Base-by-base conservation (phyloP, 176 grass and related monocot genomes). In the Musa beccarii region DNA sequence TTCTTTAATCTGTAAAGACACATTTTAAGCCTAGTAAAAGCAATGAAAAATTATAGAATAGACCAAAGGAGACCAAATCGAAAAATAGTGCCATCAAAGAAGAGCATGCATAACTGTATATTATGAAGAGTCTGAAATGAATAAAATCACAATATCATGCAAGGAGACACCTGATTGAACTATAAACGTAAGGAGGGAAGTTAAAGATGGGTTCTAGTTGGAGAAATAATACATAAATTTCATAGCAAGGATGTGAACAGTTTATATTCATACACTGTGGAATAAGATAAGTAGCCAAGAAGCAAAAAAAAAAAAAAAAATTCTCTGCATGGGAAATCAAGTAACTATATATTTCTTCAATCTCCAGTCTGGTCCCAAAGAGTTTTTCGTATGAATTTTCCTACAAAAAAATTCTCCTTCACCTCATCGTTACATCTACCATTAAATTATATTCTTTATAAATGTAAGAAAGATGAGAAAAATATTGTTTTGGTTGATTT, bases 1-100 rank as follows among this genome's bases (percentile, higher is more conserved):
- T 66, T 87, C 79, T 82, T 86, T 87, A 66, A 94, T 86, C 95
- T 98, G 84, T 26, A 87, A 69, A 51, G 23, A n/a, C 10, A 69
- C 29, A 49, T 69, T 49, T 50, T 9, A 69, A 69, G 20, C 59
- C 20, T 10, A 20, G 34, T 15, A 4, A 68, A 68, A 68, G 13
- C 16, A 65, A 25, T 65, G 20, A 65, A 65, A 25, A 12, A 13
- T 43, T 43, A 43, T 43, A 66, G 11, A 24, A 12, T 9, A 28
- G 21, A 25, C 21, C 5, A 0, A 66, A 12, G 10, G 22, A 25
- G 8, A 25, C 63, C 63, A 28, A 66, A 11, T 25, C 9, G 4
- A 43, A 43, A 43, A 6, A 43, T 43, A 43, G 34, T 43, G 34
- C 9, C 23, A 23, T 66, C 13, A 3, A 13, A 22, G 34, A 43